Base-by-base conservation (phyloP, 2,329 filamentous ascomycete genomes). In the Venturia asperata region DNA sequence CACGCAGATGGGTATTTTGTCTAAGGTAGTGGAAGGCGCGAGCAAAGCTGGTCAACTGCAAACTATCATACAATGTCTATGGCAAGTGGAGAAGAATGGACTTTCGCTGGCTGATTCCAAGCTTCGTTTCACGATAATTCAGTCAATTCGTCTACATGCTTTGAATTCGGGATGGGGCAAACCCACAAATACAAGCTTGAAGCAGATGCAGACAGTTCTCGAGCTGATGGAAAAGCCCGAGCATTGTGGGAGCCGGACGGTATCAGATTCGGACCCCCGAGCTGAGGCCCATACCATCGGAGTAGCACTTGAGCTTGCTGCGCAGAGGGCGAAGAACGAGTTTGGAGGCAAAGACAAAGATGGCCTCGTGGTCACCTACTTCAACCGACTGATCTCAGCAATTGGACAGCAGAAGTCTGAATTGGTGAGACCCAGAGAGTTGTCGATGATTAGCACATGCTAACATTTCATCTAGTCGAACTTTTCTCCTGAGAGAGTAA, bases 21-120 rank as follows among this genome's bases (percentile, higher is more conserved):
- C 73, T 63, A 74, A 73, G 69, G 69, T 76, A 49, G 69, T 77
- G 13, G 63, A 74, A 21, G 72, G 71, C 64, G 73, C 73, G 5
- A 66, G 69, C 6, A 60, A 68, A 24, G 69, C 69, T 19, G 74
- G 73, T 13, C 68, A 70, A n/a, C 47, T 74, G n/a, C 68, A 69
- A 0, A 65, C 72, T 1, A 66, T 77, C 24, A 52, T 77, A 19
- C 68, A 70, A 24, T 74, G 73, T 62, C 61, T 78, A 43, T 68
- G 72, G 64, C 67, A 71, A 66, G 69, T 71, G 7, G 68, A 71
- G 60, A 65, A 66, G 30, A 77, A 75, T 30, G 73, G 74, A 21
- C 68, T 78, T 66, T 70, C 70, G 10, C 65, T 77, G 62, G 70
- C 69, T 68, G 69, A 71, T 24, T 64, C 70, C 5, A 17, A 21